Evolutionary conservation across 1,284 basidiomycete species (phyloP).

Genomic region (Trametes polyzona): DNA sequence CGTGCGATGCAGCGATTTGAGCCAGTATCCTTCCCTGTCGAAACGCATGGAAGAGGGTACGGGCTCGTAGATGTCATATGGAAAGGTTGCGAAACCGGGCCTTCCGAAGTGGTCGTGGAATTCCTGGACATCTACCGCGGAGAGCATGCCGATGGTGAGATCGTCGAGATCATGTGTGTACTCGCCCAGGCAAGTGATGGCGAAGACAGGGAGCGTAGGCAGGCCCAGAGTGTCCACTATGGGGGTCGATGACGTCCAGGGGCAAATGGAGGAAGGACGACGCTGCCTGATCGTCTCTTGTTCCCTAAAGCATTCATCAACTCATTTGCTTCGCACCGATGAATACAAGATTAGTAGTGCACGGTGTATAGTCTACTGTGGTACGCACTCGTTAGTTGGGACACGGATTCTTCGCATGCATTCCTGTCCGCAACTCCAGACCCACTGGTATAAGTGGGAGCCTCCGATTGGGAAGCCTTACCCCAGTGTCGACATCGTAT

Average conservation of each 20-base stretch:
- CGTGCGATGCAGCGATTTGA: no score
- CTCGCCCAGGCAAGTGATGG: neutral
- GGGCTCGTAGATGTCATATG: neutral
- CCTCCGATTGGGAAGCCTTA: no score
- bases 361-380: no score
- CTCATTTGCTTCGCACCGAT: neutral
- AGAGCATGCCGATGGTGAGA: neutral
- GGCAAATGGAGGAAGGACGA: neutral
- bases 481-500: no score
- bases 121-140: neutral
- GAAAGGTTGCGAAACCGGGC: neutral
- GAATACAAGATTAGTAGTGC: neutral
- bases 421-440: no score
- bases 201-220: no score
- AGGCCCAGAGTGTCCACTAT: neutral
- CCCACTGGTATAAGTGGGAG: no score
- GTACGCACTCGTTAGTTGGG: no score
- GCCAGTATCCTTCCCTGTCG: no score
- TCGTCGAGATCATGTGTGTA: neutral
- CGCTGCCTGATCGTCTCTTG: neutral
- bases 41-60: neutral
- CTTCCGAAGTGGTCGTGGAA: neutral
- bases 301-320: neutral
- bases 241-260: neutral
- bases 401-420: no score